Base-by-base conservation (phyloP, 2,329 filamentous ascomycete species). In the Decorospora gaudefroyi region DNA sequence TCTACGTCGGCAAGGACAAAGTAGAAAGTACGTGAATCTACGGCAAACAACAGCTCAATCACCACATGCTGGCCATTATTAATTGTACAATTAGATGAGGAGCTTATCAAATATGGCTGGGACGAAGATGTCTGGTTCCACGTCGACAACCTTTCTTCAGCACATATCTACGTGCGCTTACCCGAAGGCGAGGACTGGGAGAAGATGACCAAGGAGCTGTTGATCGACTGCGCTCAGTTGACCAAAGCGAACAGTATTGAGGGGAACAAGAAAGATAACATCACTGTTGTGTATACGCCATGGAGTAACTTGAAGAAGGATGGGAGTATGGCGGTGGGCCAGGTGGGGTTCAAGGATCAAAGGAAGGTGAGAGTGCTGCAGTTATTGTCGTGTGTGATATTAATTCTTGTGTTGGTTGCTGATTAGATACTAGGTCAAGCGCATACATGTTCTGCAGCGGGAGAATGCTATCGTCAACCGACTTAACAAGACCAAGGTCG, bases 191-290 rank as follows among this genome's bases (percentile, higher is more conserved):
- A 93, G 57, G 78, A 81, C 27, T 99, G 93, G 93, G 90, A 96
- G 36, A 73, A 78, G 29, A 89, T 99, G 46, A 84, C 88, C 0
- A 67, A 83, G 49, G 81, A 82, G 3, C 78, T 99, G 18, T 68
- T 99, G 47, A 82, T 79, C 55, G 93, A 99, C 72, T 90, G 93
- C 62, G 93, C 88, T n/a, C 93, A 99, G 72, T 78, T 99, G 61
- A 99, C 93, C 44, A 99, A 99, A 74, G 93, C 93, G 51, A 99
- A 99, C 74, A 96, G 90, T 45, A 99, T 99, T 61, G 93, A 99
- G 77, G 93, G 88, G 56, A 99, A 99, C 77, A 99, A 99, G 74
- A 97, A 96, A 72, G 92, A 97, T 72, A 97, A 97, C 72, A 78
- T 99, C 62, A 95, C 90, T 11, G 72, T 99, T 65, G 95, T 99